phyloP scores from a whole-genome alignment of 2,329 filamentous ascomycete genomes.

The Aspergillus intermedius region DNA sequence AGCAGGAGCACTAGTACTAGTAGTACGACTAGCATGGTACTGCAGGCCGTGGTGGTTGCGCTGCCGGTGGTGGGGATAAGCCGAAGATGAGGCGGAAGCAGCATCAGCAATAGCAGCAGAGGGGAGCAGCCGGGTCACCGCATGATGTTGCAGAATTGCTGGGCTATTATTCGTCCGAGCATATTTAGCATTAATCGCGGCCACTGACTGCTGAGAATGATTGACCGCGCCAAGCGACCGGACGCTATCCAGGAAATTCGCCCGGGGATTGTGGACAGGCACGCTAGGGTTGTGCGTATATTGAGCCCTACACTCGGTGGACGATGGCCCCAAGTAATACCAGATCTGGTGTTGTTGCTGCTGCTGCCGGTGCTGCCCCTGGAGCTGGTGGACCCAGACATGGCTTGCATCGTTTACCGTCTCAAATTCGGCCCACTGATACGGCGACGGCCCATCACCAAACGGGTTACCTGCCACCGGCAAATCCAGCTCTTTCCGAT shows the following conservation, averaged over 20 bases:
- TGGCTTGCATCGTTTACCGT: constrained; percentile 49
- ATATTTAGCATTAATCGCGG: too few relatives aligned
- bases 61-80: constrained; percentile 20
- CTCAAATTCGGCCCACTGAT: constrained; percentile 75
- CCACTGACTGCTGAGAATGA: neutral
- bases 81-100: neutral
- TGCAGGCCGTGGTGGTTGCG: constrained; percentile 10
- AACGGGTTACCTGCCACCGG: constrained; percentile 63
- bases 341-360: constrained; percentile 69
- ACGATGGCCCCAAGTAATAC: constrained; percentile 79
- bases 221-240: constrained; percentile 31
- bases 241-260: constrained; percentile 46
- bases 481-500: constrained; percentile 49
- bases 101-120: neutral
- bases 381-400: constrained; percentile 48
- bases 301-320: constrained; percentile 83
- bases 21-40: constrained; percentile 8
- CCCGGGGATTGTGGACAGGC: constrained; percentile 40
- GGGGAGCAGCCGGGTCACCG: constrained; percentile 19
- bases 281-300: constrained; percentile 72
- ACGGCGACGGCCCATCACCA: constrained; percentile 50
- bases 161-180: too few relatives aligned
- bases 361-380: constrained; percentile 62
- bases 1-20: constrained; percentile 7
- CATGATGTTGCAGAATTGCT: neutral